phyloP scores from a whole-genome alignment of 225 moss, liverwort and hornwort species.

The Marchantia paleacea region DNA sequence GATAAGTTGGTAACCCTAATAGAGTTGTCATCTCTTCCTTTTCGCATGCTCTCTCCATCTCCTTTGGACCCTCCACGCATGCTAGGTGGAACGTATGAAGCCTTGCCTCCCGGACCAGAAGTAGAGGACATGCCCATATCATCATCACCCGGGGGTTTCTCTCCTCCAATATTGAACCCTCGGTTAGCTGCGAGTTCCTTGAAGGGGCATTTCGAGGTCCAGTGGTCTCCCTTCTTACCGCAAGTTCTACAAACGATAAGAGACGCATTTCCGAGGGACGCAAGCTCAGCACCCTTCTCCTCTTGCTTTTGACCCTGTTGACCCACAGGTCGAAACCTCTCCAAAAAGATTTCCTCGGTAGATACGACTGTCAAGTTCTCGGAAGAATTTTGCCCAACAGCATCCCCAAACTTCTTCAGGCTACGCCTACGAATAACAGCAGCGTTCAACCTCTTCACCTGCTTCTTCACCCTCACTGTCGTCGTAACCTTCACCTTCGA shows the following conservation, averaged over 20 bases:
- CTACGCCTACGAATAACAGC: constrained; percentile 34
- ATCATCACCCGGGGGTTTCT: constrained; percentile 45
- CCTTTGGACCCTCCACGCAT: constrained; percentile 54
- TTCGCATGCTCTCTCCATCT: constrained; percentile 79
- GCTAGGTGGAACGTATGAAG: constrained; percentile 64
- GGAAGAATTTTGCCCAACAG: constrained; percentile 32
- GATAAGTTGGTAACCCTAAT: constrained; percentile 81
- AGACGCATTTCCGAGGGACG: constrained; percentile 38
- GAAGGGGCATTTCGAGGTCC: constrained; percentile 43
- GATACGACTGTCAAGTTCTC: constrained; percentile 43
- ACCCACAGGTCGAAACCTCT: constrained; percentile 30
- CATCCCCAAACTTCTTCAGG: constrained; percentile 43
- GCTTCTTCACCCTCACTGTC: constrained; percentile 39
- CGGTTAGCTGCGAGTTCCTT: constrained; percentile 37
- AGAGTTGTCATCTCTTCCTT: constrained; percentile 85
- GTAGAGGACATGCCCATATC: constrained; percentile 49
- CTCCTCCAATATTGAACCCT: constrained; percentile 10
- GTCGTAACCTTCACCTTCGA: constrained; percentile 21
- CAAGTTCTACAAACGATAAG: constrained; percentile 43
- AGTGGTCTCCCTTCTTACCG: constrained; percentile 46
- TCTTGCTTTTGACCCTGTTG: constrained; percentile 32
- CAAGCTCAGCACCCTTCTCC: constrained; percentile 43
- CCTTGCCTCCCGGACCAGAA: constrained; percentile 48
- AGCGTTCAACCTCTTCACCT: constrained; percentile 35
- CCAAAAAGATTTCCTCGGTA: constrained; percentile 41